phyloP scores from a whole-genome alignment of 2,329 filamentous ascomycete species.

The Sclerotinia minor region DNA sequence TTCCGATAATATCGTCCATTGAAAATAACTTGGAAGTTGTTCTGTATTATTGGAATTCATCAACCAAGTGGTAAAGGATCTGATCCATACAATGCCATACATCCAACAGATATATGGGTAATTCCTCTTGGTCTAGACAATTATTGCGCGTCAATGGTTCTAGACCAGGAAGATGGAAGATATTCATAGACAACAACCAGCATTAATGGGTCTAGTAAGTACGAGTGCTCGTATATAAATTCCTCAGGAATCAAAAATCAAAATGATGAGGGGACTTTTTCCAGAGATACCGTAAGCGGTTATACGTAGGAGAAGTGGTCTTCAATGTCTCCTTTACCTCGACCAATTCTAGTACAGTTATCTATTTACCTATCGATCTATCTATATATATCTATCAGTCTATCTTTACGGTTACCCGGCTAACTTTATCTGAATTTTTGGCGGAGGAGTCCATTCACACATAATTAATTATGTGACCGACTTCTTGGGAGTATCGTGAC shows the following conservation, averaged over 20 bases:
- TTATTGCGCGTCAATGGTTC: slow-evolving; percentile 11
- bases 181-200: not conserved
- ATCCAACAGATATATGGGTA: not conserved
- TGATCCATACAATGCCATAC: no score
- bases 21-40: not conserved
- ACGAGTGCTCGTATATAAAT: not conserved
- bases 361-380: no score
- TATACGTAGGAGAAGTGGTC: no score
- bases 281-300: no score
- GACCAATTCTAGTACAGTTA: no score
- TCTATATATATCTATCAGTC: no score
- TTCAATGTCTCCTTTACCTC: not conserved
- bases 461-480: no score
- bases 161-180: not conserved
- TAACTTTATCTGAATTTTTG: no score
- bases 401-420: no score
- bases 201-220: slow-evolving; percentile 2
- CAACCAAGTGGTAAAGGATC: not conserved
- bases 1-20: no score
- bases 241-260: not conserved
- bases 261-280: no score
- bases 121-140: not conserved
- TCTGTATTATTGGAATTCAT: not conserved
- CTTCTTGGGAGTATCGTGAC: not conserved
- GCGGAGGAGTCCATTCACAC: no score